Base-by-base conservation (phyloP, 169 alveolate species). In the Perkinsus chesapeaki region DNA sequence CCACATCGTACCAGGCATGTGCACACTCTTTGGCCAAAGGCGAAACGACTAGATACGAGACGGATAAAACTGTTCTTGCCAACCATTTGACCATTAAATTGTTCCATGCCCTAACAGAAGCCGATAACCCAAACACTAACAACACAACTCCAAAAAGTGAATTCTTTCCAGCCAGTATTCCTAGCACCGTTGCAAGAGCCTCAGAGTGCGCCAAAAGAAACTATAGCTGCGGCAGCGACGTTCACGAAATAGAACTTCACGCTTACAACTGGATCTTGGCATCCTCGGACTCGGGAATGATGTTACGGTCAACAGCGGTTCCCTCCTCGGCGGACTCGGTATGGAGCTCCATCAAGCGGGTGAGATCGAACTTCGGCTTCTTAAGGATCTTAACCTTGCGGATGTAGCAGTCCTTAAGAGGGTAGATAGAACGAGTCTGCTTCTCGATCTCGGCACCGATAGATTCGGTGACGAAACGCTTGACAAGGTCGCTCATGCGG, bases 301-400 rank as follows among this genome's bases (percentile, higher is more conserved):
- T 23, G 82, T 60, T 60, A 60, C 82, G 82, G 82, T 60, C 82
- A 60, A 60, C 82, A 60, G 82, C 82, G 82, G 82, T 60, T 5
- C 82, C 82, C 82, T 60, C 82, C 82, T 60, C 82, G 31, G 82
- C 82, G 82, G 82, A 60, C 82, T 60, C 82, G 31, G 82, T 60
- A 34, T 60, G 82, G 23, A 60, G 82, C 82, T 60, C 82, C 82
- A 60, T 60, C 82, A 60, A 82, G 90, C 94, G 95, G 92, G 96
- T 93, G 94, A 95, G 95, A 95, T 98, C 99, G 95, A 98, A 97
- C 96, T 98, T 98, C 31, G 99, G 99, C 97, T 98, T 98, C 97
- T 98, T 98, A 95, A 99, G 96, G 91, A 98, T 98, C 98, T 99
- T 99, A 93, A 98, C 99, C 97, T 98, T 98, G 92, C 99, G 97